A percentile compares a stretch with the other conserved stretches of the same genome.
Evolutionary conservation across 1,284 basidiomycete genomes (phyloP).

Genomic region (Papiliotrema laurentii): DNA sequence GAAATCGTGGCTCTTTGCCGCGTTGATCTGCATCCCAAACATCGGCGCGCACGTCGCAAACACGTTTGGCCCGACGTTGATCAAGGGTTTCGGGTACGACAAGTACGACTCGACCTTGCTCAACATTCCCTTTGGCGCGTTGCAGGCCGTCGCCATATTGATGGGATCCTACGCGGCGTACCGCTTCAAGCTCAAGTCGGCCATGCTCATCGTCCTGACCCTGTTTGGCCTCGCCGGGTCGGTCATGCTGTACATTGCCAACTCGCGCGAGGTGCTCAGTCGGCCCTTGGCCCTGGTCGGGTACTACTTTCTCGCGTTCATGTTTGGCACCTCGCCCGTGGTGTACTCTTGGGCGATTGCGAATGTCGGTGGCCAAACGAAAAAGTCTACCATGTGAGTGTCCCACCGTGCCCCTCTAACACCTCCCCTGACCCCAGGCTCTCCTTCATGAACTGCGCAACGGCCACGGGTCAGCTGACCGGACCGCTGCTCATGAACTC

Average conservation of each 20-base stretch:
- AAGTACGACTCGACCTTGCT: slow-evolving; percentile 36
- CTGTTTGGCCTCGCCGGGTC: slow-evolving; percentile 41
- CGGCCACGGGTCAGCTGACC: slow-evolving; percentile 32
- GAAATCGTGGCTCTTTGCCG: slow-evolving; percentile 41
- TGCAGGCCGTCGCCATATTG: slow-evolving; percentile 40
- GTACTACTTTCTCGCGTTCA: slow-evolving; percentile 48
- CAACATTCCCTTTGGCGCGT: slow-evolving; percentile 48
- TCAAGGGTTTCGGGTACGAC: slow-evolving; percentile 37
- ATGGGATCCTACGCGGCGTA: slow-evolving; percentile 32
- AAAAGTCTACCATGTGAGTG: slow-evolving; percentile 37
- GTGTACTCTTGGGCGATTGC: slow-evolving; percentile 47
- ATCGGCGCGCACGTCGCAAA: slow-evolving; percentile 41
- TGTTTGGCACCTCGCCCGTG: slow-evolving; percentile 47
- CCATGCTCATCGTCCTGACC: slow-evolving; percentile 37
- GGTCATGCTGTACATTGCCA: slow-evolving; percentile 14
- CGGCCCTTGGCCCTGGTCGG: slow-evolving; percentile 36
- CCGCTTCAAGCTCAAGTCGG: slow-evolving; percentile 35
- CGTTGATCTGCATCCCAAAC: slow-evolving; percentile 30
- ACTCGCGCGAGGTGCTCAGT: slow-evolving; percentile 8
- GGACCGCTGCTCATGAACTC: slow-evolving; percentile 40
- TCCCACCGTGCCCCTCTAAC: background rate
- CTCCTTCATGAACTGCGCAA: background rate
- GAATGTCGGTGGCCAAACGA: slow-evolving; percentile 49
- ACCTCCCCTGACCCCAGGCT: background rate
- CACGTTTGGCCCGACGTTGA: slow-evolving; percentile 36